These are phyloP conservation scores for Boletus huronensis DNA, from an alignment of 768 basidiomycete genomes.

Conservation along the genomic window DNA sequence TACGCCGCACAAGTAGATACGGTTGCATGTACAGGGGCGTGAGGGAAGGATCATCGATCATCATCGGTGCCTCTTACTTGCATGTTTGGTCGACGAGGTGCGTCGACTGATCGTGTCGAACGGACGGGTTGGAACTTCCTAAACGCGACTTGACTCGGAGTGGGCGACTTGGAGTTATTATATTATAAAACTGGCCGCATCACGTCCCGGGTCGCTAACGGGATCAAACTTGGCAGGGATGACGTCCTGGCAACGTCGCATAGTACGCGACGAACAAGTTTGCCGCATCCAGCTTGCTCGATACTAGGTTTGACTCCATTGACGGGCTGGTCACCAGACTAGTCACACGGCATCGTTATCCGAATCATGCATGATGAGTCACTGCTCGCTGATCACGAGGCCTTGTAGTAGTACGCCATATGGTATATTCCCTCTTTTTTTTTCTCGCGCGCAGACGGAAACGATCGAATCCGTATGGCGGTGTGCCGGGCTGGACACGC, in stretches of 20 bases:
- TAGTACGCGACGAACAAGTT: background rate
- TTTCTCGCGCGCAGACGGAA: background rate
- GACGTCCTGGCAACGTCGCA: background rate
- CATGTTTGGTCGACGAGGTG: background rate
- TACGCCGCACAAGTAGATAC: slow-evolving; percentile 12
- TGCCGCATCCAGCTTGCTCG: too few relatives aligned
- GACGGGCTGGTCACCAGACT: too few relatives aligned
- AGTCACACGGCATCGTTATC: too few relatives aligned
- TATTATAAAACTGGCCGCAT: background rate
- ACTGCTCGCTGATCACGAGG: background rate
- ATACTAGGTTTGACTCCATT: too few relatives aligned
- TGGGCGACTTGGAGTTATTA: background rate
- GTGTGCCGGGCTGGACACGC: background rate
- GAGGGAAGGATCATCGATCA: background rate
- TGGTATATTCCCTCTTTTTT: background rate
- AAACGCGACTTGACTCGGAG: background rate
- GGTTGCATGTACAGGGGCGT: too few relatives aligned
- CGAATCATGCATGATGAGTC: background rate
- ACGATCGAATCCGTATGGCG: background rate
- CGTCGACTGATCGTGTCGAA: background rate
- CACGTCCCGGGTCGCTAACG: background rate
- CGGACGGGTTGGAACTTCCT: too few relatives aligned
- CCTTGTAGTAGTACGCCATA: too few relatives aligned
- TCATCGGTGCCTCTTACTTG: background rate
- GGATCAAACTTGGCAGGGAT: background rate